phyloP scores from a whole-genome alignment of 257 asterid species.

The Solanum virginianum region DNA sequence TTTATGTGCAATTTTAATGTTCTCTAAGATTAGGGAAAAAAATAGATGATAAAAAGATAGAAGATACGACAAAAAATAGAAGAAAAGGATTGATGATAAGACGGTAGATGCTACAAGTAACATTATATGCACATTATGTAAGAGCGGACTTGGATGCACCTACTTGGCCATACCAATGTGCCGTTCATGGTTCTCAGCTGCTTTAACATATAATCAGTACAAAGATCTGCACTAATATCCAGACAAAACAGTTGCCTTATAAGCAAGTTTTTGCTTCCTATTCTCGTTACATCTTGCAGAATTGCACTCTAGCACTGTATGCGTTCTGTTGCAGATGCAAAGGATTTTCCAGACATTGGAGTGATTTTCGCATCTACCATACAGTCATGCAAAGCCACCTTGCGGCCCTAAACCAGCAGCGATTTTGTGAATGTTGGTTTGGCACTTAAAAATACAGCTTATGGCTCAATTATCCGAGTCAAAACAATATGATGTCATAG shows the following conservation, averaged over 20 bases:
- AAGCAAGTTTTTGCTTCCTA: conserved; percentile 59
- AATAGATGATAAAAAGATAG: neutral
- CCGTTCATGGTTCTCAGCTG: conserved; percentile 49
- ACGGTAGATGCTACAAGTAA: neutral
- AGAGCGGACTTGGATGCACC: neutral
- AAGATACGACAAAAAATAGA: neutral
- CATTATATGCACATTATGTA: neutral
- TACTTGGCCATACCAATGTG: conserved; percentile 68
- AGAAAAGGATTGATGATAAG: neutral
- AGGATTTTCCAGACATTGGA: conserved; percentile 62
- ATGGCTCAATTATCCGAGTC: neutral
- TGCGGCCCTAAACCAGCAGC: conserved; percentile 35
- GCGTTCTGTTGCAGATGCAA: conserved; percentile 55
- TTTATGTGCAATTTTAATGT: neutral
- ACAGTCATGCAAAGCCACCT: conserved; percentile 40
- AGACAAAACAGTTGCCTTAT: conserved; percentile 55
- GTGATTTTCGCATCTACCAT: conserved; percentile 54
- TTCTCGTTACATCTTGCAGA: conserved; percentile 82
- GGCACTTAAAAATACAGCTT: neutral
- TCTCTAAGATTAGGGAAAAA: neutral
- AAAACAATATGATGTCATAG: neutral
- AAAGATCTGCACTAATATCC: conserved; percentile 40
- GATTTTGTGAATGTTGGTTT: neutral
- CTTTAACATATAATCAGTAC: conserved; percentile 53
- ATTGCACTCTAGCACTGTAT: conserved; percentile 74